Conservation (phyloP, 2,329 filamentous ascomycete species). For the Alternaria conjuncta region DNA sequence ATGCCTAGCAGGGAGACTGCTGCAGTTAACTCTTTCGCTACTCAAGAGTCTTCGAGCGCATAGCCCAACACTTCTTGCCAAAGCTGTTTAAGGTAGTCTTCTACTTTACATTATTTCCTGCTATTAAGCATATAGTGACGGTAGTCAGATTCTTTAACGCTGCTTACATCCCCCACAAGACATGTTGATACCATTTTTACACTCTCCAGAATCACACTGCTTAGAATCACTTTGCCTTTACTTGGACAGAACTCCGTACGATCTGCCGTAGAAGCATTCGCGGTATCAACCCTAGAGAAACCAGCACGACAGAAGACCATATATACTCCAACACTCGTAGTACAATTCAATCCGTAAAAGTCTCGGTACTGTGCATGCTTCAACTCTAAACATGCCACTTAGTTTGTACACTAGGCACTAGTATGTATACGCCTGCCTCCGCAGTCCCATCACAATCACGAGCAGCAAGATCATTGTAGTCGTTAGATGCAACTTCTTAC, state of each 20-base stretch:
- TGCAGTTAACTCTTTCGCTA: background rate
- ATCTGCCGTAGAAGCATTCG: background rate
- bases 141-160: background rate
- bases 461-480: background rate
- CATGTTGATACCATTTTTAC: background rate
- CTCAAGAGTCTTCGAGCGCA: background rate
- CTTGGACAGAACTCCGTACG: background rate
- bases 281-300: background rate
- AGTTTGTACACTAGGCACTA: background rate
- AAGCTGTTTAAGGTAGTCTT: background rate
- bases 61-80: background rate
- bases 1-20: background rate
- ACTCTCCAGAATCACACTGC: background rate
- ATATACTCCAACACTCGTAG: background rate
- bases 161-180: background rate
- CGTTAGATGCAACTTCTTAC: background rate
- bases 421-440: background rate
- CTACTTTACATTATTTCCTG: background rate
- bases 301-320: background rate
- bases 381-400: accelerated
- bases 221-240: background rate
- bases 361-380: background rate
- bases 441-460: background rate
- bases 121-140: background rate
- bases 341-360: accelerated